Evolutionary conservation across 2,329 filamentous ascomycete genomes (phyloP).

Genomic region (Colletotrichum echinochloae): DNA sequence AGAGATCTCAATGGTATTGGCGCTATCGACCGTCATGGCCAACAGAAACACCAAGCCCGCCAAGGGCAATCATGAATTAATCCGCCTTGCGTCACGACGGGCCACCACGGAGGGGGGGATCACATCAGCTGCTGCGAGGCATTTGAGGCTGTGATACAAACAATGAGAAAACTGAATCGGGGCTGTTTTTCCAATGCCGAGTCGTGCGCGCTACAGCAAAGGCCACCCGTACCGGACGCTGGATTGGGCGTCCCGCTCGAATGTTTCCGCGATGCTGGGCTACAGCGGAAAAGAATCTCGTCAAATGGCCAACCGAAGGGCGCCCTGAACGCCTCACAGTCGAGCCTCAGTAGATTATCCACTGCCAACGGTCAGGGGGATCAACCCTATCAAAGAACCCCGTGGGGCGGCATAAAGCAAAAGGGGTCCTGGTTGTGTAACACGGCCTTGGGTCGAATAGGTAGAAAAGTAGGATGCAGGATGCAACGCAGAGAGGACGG

Average conservation of each 20-base stretch:
- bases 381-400: slow-evolving; percentile 14
- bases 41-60: slow-evolving; percentile 11
- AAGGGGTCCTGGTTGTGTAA: slow-evolving; percentile 20
- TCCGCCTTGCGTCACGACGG: neutral
- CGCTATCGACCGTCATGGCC: slow-evolving; percentile 13
- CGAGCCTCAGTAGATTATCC: slow-evolving; percentile 18
- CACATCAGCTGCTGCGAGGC: neutral
- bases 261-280: slow-evolving; percentile 29
- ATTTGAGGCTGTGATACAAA: neutral
- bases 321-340: slow-evolving; percentile 27
- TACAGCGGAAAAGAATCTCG: slow-evolving; percentile 10
- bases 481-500: slow-evolving; percentile 32
- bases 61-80: slow-evolving; percentile 31
- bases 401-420: slow-evolving; percentile 21
- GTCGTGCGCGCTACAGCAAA: slow-evolving; percentile 14
- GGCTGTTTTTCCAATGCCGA: slow-evolving; percentile 14
- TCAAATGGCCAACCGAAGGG: slow-evolving; percentile 9
- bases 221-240: slow-evolving; percentile 7
- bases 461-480: slow-evolving; percentile 8
- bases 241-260: slow-evolving; percentile 22
- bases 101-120: neutral
- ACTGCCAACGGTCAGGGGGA: slow-evolving; percentile 29
- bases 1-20: slow-evolving; percentile 34
- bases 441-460: slow-evolving; percentile 10
- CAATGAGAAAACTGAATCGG: slow-evolving; percentile 20